phyloP scores from a whole-genome alignment of 768 basidiomycete species.

The Trametes sanguinea region DNA sequence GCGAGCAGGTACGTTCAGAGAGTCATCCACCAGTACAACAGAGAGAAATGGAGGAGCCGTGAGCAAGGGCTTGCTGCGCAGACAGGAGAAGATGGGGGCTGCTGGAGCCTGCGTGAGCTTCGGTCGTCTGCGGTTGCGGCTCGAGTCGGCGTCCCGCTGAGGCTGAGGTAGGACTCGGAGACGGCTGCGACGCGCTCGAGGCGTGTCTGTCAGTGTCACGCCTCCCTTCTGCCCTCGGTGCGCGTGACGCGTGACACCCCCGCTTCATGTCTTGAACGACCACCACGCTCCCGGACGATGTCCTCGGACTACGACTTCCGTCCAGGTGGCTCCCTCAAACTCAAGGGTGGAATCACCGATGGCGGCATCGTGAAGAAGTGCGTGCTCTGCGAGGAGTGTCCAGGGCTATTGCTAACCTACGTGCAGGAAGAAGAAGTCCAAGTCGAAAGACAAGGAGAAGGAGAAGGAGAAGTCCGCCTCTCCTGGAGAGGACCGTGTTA shows the following conservation, averaged over 20 bases:
- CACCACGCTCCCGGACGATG: constrained; percentile 46
- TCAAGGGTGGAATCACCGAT: constrained; percentile 80
- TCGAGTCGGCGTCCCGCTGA: not conserved
- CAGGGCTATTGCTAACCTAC: constrained; percentile 18
- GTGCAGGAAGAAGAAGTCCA: constrained; percentile 84
- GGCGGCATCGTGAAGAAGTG: constrained; percentile 86
- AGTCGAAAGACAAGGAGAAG: constrained; percentile 48
- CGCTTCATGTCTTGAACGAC: constrained; percentile 26
- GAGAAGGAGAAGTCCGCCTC: constrained; percentile 43
- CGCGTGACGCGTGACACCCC: constrained; percentile 29
- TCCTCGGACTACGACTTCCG: constrained; percentile 78
- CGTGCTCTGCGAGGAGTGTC: constrained; percentile 27
- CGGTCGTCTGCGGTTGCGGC: not conserved
- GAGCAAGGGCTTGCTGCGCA: not conserved
- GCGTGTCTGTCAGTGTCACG: constrained; percentile 19
- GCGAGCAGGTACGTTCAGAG: constrained; percentile 14
- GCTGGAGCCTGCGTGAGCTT: not conserved
- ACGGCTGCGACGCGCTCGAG: constrained; percentile 8
- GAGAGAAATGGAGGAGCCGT: constrained; percentile 16
- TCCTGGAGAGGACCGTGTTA: constrained; percentile 48
- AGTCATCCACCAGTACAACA: constrained; percentile 11
- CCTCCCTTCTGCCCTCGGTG: constrained; percentile 14
- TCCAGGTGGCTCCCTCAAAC: constrained; percentile 85
- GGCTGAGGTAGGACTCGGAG: not conserved
- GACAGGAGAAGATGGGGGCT: not conserved